Evolutionary conservation across 1,139 yeast genomes (phyloP), one percentile per base, ranked within the genome.

Genomic region (Magnusiomyces sp.): DNA sequence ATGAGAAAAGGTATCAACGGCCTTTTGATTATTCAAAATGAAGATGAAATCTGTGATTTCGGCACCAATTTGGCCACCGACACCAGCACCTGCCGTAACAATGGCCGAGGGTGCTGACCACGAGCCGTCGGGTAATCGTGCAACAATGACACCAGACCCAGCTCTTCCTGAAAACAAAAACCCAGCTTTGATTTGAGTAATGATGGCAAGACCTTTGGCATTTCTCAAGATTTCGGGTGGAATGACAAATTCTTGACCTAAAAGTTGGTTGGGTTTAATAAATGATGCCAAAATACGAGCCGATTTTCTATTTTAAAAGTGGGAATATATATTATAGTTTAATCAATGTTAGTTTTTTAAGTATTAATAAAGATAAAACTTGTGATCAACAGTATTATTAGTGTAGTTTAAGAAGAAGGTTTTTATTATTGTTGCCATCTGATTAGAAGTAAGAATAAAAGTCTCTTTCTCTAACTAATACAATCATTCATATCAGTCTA

Each of bases 61-160:
- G 5, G 96, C 94, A 40, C 98, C 98, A 58, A 92, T 79, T 70
- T 89, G 95, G 41, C 98, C 98, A 52, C 98, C 98, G 4, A 94
- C 97, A 62, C 98, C 97, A 2, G 97, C 97, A 59, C 98, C 98
- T 1, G 96, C 97, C 27, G 97, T 86, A 47, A 81, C 83, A 59
- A 92, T 84, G 9, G 97, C 98, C 2, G 95, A 83, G 1, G 98
- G 98, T 0, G 97, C 94, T n/a, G 97, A 88, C 98, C 98, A 92
- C 5, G 66, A 69, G 1, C 97, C 97, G 67, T 92, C 98, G 1
- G 94, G 94, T 49, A 92, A 74, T 55, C 97, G 74, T 5, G 97
- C 96, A 31, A 92, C 94, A 56, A 92, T 85, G 36, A 92, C 88
- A 55, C 98, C 98, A 1, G 96, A 87, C 23, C 98, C 98, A 1